Conservation (phyloP, 306 rosid genomes). For the Inga laurina region DNA sequence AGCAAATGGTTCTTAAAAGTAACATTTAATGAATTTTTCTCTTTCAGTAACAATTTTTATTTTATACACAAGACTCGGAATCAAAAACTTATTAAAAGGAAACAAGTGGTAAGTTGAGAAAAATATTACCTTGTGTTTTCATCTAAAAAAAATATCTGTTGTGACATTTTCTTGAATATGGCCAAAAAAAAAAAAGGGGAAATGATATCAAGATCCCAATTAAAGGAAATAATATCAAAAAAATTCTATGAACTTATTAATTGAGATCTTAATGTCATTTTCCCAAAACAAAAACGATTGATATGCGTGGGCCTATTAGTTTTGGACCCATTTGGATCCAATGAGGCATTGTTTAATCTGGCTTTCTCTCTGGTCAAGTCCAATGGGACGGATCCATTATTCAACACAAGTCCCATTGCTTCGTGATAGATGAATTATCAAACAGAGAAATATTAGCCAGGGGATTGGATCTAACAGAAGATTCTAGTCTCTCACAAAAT, state of each 20-base stretch:
- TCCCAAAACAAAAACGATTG: no score
- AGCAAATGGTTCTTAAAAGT: background rate
- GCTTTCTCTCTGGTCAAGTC: background rate
- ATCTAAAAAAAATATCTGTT: no score
- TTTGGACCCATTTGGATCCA: background rate
- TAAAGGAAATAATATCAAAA: no score
- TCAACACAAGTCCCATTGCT: background rate
- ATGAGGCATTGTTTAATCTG: background rate
- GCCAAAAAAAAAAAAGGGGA: no score
- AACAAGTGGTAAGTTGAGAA: background rate
- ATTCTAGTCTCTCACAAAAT: no score
- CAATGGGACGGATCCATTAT: background rate
- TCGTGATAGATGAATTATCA: background rate
- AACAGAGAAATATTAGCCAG: background rate
- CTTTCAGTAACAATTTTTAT: background rate
- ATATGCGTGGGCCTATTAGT: background rate
- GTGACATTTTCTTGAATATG: no score
- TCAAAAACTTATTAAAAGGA: no score
- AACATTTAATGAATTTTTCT: background rate
- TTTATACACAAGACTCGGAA: background rate
- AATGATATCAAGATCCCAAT: no score
- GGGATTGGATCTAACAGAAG: no score
- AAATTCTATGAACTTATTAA: no score
- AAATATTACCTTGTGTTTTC: no score
- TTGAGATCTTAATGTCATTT: no score